Evolutionary conservation across 495 filamentous ascomycete genomes (phyloP), one percentile per base, ranked within the genome.

Genomic region (Talaromyces borbonicus): DNA sequence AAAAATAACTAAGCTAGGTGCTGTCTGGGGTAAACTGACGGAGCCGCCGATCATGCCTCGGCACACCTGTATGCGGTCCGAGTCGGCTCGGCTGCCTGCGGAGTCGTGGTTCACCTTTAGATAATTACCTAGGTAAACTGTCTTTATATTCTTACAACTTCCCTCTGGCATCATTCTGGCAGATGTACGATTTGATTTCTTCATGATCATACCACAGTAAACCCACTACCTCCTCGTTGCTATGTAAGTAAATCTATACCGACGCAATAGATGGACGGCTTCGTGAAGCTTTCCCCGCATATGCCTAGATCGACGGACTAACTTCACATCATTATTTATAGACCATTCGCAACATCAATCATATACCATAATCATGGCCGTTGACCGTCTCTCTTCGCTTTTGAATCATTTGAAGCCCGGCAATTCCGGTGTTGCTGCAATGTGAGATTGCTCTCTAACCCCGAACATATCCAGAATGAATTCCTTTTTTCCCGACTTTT

Each of bases 381-480:
- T 79, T 36, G 85, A 95, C 69, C 77, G 90, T 63, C 78, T 97
- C 31, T 84, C 69, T 55, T 90, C 84, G 26, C 84, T 97, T 52
- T 73, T 95, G 57, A 88, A 79, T 69, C 90, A 97, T 59, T 72
- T 97, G 54, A 81, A 82, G 47, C 85, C 85, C 14, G 71, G 68
- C 38, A 73, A 74, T 47, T 81, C 71, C 49, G 77, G 81, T 12
- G 24, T 97, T 40, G 72, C 73, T 48, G 65, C 81, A 42, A 89
- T 96, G 90, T 94, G 78, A 72, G 80, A 46, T 29, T 44, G 32
- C 25, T 26, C 45, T n/a, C n/a, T n/a, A n/a, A n/a, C n/a, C n/a
- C n/a, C n/a, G n/a, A n/a, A n/a, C n/a, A n/a, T n/a, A n/a, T n/a
- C n/a, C n/a, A n/a, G n/a, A n/a, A n/a, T n/a, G n/a, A n/a, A n/a